Conservation (phyloP, 2,329 filamentous ascomycete genomes). For the Alternaria consortialis region DNA sequence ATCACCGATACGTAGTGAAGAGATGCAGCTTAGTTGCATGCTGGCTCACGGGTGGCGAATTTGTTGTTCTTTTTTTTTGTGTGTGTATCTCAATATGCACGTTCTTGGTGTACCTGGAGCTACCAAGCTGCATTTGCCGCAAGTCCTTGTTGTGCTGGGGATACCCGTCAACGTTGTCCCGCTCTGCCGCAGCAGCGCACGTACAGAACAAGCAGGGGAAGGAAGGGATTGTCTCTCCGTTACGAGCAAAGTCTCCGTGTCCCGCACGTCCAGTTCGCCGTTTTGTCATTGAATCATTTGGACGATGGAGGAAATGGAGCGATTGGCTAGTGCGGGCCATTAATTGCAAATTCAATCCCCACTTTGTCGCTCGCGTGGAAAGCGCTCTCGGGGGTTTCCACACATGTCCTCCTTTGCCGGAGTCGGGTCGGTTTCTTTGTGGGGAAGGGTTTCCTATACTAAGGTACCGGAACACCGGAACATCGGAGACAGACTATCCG, state of each 20-base stretch:
- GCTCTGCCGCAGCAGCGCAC: conserved; percentile 3
- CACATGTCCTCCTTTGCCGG: conserved; percentile 12
- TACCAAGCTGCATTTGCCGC: conserved; percentile 1
- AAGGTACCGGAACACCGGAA: neutral
- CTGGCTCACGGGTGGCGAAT: neutral
- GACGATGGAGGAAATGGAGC: conserved; percentile 8
- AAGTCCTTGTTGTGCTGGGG: neutral
- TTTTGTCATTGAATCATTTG: neutral
- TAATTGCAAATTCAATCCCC: conserved; percentile 2
- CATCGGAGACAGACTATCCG: neutral
- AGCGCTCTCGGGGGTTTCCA: neutral
- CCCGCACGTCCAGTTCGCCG: neutral
- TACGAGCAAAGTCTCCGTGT: conserved; percentile 3
- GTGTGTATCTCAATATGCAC: neutral
- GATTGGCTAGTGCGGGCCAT: neutral
- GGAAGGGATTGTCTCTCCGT: neutral
- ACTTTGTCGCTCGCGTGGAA: conserved; percentile 9
- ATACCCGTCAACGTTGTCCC: conserved; percentile 2
- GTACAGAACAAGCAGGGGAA: neutral
- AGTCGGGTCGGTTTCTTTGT: conserved; percentile 23
- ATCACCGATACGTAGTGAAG: neutral
- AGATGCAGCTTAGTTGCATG: neutral
- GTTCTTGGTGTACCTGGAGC: neutral
- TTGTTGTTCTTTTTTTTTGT: neutral
- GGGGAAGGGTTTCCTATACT: conserved; percentile 17